Conservation (phyloP, 2,329 filamentous ascomycete genomes). For the Tolypocladium sp. region DNA sequence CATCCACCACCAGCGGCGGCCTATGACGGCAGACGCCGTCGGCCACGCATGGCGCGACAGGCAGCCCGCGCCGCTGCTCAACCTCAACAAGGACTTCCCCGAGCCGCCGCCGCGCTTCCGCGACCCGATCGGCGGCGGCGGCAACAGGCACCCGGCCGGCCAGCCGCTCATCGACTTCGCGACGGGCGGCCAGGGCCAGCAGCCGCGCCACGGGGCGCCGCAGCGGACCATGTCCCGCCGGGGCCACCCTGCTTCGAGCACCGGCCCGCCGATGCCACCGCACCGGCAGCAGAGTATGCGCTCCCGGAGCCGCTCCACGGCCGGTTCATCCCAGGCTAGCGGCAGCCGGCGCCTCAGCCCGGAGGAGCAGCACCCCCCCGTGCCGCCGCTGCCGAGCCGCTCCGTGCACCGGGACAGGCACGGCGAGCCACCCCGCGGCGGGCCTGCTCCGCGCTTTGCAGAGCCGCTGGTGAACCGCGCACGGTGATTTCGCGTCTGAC, state of each 20-base stretch:
- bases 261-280: neutral
- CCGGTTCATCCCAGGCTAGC: slow-evolving; percentile 5
- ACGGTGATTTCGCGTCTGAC: slow-evolving; percentile 1
- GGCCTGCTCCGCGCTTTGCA: slow-evolving; percentile 7
- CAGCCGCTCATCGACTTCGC: slow-evolving; percentile 39
- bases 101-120: slow-evolving; percentile 47
- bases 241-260: slow-evolving; percentile 1
- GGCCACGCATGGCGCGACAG: slow-evolving; percentile 13
- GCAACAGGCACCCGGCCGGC: slow-evolving; percentile 26
- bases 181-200: slow-evolving; percentile 14
- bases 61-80: slow-evolving; percentile 52
- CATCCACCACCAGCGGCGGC: slow-evolving; percentile 10
- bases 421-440: slow-evolving; percentile 1
- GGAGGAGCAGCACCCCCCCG: slow-evolving; percentile 6
- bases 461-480: slow-evolving; percentile 23
- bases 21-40: slow-evolving; percentile 14
- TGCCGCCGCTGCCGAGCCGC: slow-evolving; percentile 17
- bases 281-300: neutral
- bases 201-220: slow-evolving; percentile 1
- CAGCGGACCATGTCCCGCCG: slow-evolving; percentile 5
- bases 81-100: slow-evolving; percentile 51
- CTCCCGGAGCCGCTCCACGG: slow-evolving; percentile 16
- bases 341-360: slow-evolving; percentile 1
- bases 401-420: slow-evolving; percentile 13
- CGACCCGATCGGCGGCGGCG: slow-evolving; percentile 38